phyloP scores from a whole-genome alignment of 768 basidiomycete genomes.

The Leccinum ochraceum region DNA sequence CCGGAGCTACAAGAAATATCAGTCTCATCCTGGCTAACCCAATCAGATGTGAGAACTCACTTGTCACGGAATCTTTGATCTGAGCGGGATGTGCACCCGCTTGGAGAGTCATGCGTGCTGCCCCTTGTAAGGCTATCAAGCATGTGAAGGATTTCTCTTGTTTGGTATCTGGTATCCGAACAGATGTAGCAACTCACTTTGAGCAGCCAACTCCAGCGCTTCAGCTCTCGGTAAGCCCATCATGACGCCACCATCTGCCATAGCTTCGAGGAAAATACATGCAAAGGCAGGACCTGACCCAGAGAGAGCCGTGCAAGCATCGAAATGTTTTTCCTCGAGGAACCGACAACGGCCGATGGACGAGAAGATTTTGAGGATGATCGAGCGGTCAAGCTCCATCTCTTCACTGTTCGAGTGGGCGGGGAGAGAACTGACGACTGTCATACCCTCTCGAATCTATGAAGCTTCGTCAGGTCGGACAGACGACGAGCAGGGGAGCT shows the following conservation, averaged over 20 bases:
- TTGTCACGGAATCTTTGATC: conserved; percentile 96
- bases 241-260: conserved; percentile 99
- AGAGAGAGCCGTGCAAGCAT: conserved; percentile 95
- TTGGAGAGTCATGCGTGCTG: conserved; percentile 93
- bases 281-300: conserved; percentile 98
- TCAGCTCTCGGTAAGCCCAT: conserved; percentile 96
- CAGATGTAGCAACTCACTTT: conserved; percentile 58
- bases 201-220: conserved; percentile 92
- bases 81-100: conserved; percentile 91
- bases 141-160: not conserved
- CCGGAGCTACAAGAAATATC: conserved; percentile 68
- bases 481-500: not conserved
- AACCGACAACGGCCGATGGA: conserved; percentile 96
- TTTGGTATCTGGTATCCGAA: not conserved
- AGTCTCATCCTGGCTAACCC: not conserved
- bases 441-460: conserved; percentile 99
- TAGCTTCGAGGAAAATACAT: conserved; percentile 94
- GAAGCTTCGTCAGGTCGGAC: conserved; percentile 1
- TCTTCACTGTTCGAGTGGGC: conserved; percentile 38
- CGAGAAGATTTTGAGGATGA: conserved; percentile 93
- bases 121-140: conserved; percentile 83
- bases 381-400: conserved; percentile 60
- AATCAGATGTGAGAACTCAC: conserved; percentile 45
- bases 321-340: conserved; percentile 98
- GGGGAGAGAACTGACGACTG: conserved; percentile 79